Evolutionary conservation across 2,329 filamentous ascomycete species (phyloP).

Genomic region (Fusarium nelsonii): DNA sequence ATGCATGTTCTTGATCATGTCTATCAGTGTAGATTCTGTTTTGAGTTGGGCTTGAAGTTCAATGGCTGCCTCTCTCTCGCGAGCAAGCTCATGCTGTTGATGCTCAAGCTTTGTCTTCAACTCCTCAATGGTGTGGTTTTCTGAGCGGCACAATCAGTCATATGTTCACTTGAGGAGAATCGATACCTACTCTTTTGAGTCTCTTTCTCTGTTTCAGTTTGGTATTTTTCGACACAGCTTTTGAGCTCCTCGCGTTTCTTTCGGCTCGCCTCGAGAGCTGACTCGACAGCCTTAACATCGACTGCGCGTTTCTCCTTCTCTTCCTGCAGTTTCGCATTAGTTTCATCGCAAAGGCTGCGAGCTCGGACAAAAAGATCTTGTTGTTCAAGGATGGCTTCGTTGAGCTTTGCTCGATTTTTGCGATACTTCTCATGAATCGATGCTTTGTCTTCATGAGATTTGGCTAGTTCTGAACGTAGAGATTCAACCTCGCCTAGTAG

Average conservation of each 20-base stretch:
- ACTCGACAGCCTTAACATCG: slow-evolving; percentile 43
- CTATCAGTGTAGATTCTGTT: slow-evolving; percentile 21
- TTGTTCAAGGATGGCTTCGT: slow-evolving; percentile 61
- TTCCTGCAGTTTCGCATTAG: slow-evolving; percentile 52
- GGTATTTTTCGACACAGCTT: slow-evolving; percentile 49
- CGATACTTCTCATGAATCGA: slow-evolving; percentile 52
- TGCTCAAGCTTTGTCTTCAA: slow-evolving; percentile 39
- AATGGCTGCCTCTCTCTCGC: slow-evolving; percentile 7
- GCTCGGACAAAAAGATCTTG: slow-evolving; percentile 57
- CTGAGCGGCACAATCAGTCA: slow-evolving; percentile 34
- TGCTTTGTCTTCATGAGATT: slow-evolving; percentile 39
- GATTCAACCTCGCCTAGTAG: slow-evolving; percentile 48
- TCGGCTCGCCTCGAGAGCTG: slow-evolving; percentile 47
- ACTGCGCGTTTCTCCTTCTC: slow-evolving; percentile 47
- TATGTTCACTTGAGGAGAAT: neutral
- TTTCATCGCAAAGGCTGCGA: slow-evolving; percentile 51
- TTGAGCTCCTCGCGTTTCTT: slow-evolving; percentile 52
- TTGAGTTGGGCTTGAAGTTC: slow-evolving; percentile 32
- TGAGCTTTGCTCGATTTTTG: slow-evolving; percentile 56
- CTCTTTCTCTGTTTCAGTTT: slow-evolving; percentile 40
- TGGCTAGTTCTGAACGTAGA: slow-evolving; percentile 45
- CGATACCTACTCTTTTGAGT: slow-evolving; percentile 41
- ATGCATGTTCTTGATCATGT: slow-evolving; percentile 27
- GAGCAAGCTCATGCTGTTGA: slow-evolving; percentile 36
- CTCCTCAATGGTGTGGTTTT: slow-evolving; percentile 43